Evolutionary conservation across 2,329 filamentous ascomycete genomes (phyloP), one percentile per base, ranked within the genome.

Genomic region (Aureobasidium sp.): DNA sequence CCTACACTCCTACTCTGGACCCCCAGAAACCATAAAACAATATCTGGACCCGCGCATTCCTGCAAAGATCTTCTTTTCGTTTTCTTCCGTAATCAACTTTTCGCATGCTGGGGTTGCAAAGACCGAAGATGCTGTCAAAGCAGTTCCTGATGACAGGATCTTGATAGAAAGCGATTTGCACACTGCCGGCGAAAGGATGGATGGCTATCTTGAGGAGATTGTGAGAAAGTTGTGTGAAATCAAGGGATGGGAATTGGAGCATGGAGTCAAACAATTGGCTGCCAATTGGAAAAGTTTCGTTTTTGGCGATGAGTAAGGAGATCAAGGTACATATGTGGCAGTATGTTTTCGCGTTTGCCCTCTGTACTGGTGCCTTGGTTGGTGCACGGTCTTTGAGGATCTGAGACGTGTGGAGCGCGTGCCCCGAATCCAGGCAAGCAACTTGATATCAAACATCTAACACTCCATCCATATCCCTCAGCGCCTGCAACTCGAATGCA

Each of bases 131-230:
- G 82, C 87, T 22, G 81, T 97, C 52, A 83, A 82, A 64, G 82
- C 82, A 2, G 80, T 95, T 3, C 93, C 94, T 0, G 88, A 91
- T 66, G 84, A 93, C 67, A 82, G 86, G 59, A 78, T 99, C 14
- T 80, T 99, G 22, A 81, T 96, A 2, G 94, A 99, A 75, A 97
- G 91, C 71, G 94, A 99, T 74, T 73, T 97, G 63, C 90, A 97
- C 73, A 83, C 78, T 22, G 94, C 93, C 0, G 94, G 94, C 0
- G 79, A 85, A 1, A 77, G 81, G 56, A 96, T 97, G 89, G 94
- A 97, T 71, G 75, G 77, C 2, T 77, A 84, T 63, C 76, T 99
- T 14, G 89, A 93, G 71, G 82, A 89, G 49, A 87, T 92, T 65
- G 85, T 88, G 61, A 79, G 87, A n/a, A 84, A 82, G 64, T 83